A percentile compares a stretch with the other conserved stretches of the same genome.
Conservation (phyloP, 2,329 filamentous ascomycete genomes). For the Apiospora arundinis region DNA sequence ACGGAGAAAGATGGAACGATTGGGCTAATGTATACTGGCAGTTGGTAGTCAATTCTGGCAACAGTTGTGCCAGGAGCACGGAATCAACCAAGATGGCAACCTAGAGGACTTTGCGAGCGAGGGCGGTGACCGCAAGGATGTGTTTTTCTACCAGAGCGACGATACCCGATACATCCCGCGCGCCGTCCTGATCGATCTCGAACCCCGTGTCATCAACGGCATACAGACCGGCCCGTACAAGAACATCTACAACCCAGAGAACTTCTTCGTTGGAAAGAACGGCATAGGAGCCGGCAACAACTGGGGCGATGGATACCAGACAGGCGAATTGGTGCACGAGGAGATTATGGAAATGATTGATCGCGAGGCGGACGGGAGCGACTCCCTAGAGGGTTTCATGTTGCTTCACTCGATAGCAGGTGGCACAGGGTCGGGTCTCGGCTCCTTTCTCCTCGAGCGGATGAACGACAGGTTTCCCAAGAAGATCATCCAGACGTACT, state of each 20-base stretch:
- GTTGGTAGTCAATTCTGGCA: constrained; percentile 99
- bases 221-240: constrained; percentile 95
- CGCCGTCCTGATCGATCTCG: constrained; percentile 92
- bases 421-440: constrained; percentile 93
- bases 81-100: constrained; percentile 96
- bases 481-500: constrained; percentile 99
- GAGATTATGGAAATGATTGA: constrained; percentile 99
- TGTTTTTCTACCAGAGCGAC: constrained; percentile 99
- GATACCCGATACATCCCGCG: constrained; percentile 97
- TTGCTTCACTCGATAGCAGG: constrained; percentile 97
- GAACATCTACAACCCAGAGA: constrained; percentile 99
- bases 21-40: constrained; percentile 48
- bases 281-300: constrained; percentile 96
- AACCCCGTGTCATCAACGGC: constrained; percentile 89
- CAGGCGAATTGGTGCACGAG: constrained; percentile 89
- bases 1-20: constrained; percentile 33
- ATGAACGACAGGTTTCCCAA: constrained; percentile 98
- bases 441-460: constrained; percentile 91
- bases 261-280: constrained; percentile 96
- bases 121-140: constrained; percentile 96
- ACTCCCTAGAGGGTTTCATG: constrained; percentile 99
- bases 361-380: constrained; percentile 95
- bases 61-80: constrained; percentile 96
- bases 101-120: constrained; percentile 97
- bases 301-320: constrained; percentile 96